Evolutionary conservation across 1,139 yeast species (phyloP), one percentile per base, ranked within the genome.

Genomic region (Debaryomycetaceae sp.): DNA sequence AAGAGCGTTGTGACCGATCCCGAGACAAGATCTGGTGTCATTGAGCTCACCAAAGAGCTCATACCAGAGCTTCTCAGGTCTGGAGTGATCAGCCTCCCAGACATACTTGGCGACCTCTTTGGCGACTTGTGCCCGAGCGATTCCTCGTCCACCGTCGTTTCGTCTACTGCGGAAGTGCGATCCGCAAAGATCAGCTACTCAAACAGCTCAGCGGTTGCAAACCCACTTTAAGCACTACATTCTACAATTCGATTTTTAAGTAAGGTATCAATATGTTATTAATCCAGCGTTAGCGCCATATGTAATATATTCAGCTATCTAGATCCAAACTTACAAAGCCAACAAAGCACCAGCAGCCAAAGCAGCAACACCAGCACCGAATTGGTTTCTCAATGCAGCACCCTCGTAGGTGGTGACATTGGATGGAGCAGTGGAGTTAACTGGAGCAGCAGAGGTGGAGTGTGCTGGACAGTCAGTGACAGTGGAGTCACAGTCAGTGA

Each of bases 321-420:
- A 8, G 31, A 37, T 17, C 7, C 20, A 17, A n/a, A 34, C 65
- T 72, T 72, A 73, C 63, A 73, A 71, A 67, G 76, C 77, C 62
- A 73, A 71, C 62, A 72, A 70, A 67, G 77, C 78, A 70, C 77
- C 78, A 49, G 78, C 78, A 63, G 75, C 75, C 58, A 72, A 60
- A 58, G 75, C 78, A 59, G 71, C 76, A 58, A 70, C 72, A 70
- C 77, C 78, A 54, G 68, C 75, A 60, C 69, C 68, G 60, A 51
- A 62, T 17, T 17, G 20, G 20, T 17, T 17, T 58, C 54, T 66
- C 53, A 56, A 55, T 48, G 65, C 69, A 54, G 64, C 63, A 66
- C 66, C 75, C 56, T 62, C 70, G 65, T 56, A 70, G 50, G 70
- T 59, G 43, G 75, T 57, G 49, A 70, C 68, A 39, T 46, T 37